These are phyloP conservation scores for Penicillium cataractarum DNA, from an alignment of 495 filamentous ascomycete species.

Conservation along the genomic window DNA sequence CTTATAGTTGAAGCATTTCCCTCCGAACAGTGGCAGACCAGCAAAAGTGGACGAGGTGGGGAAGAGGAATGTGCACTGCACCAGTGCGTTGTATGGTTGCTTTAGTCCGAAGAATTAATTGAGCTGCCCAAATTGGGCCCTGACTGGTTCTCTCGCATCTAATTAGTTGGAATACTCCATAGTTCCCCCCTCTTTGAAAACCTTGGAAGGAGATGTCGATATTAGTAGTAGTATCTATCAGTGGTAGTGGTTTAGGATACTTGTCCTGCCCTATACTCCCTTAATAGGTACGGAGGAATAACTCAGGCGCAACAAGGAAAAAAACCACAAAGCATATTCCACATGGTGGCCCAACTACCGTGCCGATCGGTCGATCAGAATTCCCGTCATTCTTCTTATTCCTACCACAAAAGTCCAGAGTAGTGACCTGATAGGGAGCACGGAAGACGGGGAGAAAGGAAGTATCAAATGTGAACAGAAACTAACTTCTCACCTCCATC, in stretches of 20 bases:
- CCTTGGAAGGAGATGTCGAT: neutral
- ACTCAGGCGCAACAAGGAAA: neutral
- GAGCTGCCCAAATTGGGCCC: neutral
- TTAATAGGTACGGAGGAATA: neutral
- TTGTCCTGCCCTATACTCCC: neutral
- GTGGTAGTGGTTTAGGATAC: neutral
- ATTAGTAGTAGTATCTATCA: neutral
- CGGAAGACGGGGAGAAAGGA: neutral
- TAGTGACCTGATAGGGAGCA: too few relatives aligned
- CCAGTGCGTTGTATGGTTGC: neutral
- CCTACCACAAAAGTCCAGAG: neutral
- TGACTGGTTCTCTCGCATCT: neutral
- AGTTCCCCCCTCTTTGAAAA: neutral
- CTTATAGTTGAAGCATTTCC: neutral
- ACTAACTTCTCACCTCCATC: neutral
- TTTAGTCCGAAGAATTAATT: neutral
- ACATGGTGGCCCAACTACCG: conserved; percentile 13
- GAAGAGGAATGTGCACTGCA: conserved; percentile 10
- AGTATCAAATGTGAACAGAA: neutral
- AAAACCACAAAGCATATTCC: neutral
- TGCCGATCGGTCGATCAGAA: conserved; percentile 29
- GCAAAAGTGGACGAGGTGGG: neutral
- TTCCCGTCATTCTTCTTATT: conserved; percentile 6
- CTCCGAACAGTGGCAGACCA: neutral
- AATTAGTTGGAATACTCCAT: neutral